phyloP scores from a whole-genome alignment of 2,329 filamentous ascomycete genomes.

The Aphanoascus verrucosus region DNA sequence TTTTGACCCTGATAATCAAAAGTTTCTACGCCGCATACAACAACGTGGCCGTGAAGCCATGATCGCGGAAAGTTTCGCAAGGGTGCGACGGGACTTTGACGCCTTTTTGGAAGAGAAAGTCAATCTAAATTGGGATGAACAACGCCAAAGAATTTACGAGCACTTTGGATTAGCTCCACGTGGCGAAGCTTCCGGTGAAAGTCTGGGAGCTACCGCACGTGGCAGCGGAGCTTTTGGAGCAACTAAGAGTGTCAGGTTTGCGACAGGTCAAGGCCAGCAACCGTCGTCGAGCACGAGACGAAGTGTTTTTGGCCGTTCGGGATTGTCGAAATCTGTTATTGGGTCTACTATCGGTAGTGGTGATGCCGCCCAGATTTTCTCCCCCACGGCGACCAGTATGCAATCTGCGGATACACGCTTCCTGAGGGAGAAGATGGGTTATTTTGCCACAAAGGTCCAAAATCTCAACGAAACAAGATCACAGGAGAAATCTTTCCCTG shows the following conservation, averaged over 20 bases:
- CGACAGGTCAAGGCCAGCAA: slow-evolving; percentile 36
- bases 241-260: slow-evolving; percentile 25
- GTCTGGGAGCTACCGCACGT: slow-evolving; percentile 27
- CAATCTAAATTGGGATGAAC: slow-evolving; percentile 89
- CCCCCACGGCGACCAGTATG: slow-evolving; percentile 52
- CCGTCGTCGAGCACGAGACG: slow-evolving; percentile 32
- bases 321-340: slow-evolving; percentile 73
- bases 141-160: slow-evolving; percentile 85
- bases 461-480: slow-evolving; percentile 64
- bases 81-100: slow-evolving; percentile 85
- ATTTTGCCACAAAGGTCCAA: slow-evolving; percentile 68
- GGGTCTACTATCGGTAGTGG: slow-evolving; percentile 59
- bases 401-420: slow-evolving; percentile 61
- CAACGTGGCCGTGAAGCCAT: slow-evolving; percentile 84
- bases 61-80: slow-evolving; percentile 80
- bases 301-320: slow-evolving; percentile 58
- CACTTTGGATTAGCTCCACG: slow-evolving; percentile 75
- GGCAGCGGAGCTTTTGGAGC: slow-evolving; percentile 44
- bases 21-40: slow-evolving; percentile 75
- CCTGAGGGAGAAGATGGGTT: slow-evolving; percentile 71
- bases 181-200: slow-evolving; percentile 32
- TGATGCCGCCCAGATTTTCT: slow-evolving; percentile 53
- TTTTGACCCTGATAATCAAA: slow-evolving; percentile 48
- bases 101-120: slow-evolving; percentile 89
- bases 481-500: slow-evolving; percentile 55